Conservation (phyloP, 208 protist genomes). For the Jaenimonas drosophilae region DNA sequence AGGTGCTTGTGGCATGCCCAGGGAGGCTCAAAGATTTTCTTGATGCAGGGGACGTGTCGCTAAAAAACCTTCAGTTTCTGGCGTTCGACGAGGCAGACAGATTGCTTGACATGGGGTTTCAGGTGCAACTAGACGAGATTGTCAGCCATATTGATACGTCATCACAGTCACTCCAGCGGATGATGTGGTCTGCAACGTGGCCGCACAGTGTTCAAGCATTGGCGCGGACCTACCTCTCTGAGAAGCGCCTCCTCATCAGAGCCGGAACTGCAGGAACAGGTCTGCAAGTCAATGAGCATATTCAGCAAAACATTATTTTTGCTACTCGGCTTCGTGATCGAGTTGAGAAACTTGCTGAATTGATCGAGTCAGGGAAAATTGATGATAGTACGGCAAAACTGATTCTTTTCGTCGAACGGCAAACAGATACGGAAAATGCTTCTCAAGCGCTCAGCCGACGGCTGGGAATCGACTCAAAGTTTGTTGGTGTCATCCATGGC, state of each 20-base stretch:
- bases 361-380: slow-evolving; percentile 76
- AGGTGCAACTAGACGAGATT: slow-evolving; percentile 92
- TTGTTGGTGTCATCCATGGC: slow-evolving; percentile 90
- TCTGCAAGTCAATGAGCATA: slow-evolving; percentile 77
- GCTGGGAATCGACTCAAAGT: slow-evolving; percentile 57
- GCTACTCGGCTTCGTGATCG: slow-evolving; percentile 36
- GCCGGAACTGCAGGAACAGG: slow-evolving; percentile 77
- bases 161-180: slow-evolving; percentile 84
- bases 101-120: slow-evolving; percentile 92
- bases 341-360: slow-evolving; percentile 46
- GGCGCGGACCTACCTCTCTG: slow-evolving; percentile 77
- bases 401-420: slow-evolving; percentile 90
- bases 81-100: slow-evolving; percentile 99
- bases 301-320: slow-evolving; percentile 72
- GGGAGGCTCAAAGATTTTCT: slow-evolving; percentile 96
- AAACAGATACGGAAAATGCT: slow-evolving; percentile 75
- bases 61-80: slow-evolving; percentile 89
- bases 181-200: slow-evolving; percentile 97
- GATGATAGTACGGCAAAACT: slow-evolving; percentile 79
- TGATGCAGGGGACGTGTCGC: slow-evolving; percentile 79
- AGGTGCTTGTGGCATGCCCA: slow-evolving; percentile 96
- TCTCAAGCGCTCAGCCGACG: slow-evolving; percentile 42
- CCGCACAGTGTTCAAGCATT: slow-evolving; percentile 74
- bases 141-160: slow-evolving; percentile 60
- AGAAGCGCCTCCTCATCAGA: slow-evolving; percentile 72